Percentiles rank a stretch among this genome's conserved stretches.
Conservation (phyloP, 208 protist genomes). For the Trypanosoma congolense region DNA sequence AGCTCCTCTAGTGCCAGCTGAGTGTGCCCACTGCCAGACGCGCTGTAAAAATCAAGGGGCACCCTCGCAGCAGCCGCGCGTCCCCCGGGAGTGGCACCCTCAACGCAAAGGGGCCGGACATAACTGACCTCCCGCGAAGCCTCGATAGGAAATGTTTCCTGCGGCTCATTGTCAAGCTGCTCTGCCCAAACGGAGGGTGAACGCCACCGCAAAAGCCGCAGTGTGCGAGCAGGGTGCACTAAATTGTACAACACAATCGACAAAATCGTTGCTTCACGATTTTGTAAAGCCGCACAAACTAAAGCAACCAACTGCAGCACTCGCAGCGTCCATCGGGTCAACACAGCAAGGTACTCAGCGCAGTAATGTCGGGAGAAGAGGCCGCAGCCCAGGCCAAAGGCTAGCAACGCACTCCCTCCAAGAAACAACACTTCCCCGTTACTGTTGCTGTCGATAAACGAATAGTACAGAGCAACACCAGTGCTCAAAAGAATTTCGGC, state of each 20-base stretch:
- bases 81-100: conserved; percentile 20
- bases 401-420: neutral
- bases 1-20: conserved; percentile 49
- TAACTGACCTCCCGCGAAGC: conserved; percentile 25
- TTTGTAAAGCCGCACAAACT: conserved; percentile 23
- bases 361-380: conserved; percentile 34
- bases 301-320: conserved; percentile 4
- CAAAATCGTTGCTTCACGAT: conserved; percentile 37
- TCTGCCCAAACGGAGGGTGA: conserved; percentile 9
- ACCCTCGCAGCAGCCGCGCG: conserved; percentile 4
- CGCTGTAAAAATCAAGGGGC: conserved; percentile 39
- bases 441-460: conserved; percentile 13
- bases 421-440: conserved; percentile 8
- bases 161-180: conserved; percentile 25
- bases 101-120: conserved; percentile 16
- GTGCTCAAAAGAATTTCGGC: conserved; percentile 36
- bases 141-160: conserved; percentile 20
- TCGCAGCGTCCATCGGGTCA: conserved; percentile 32
- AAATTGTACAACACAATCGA: neutral
- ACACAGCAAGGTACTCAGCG: conserved; percentile 16
- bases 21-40: conserved; percentile 44
- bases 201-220: conserved; percentile 20
- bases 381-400: conserved; percentile 16
- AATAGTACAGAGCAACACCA: conserved; percentile 2
- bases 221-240: conserved; percentile 9